These are phyloP conservation scores for Ustilago hordei DNA, from an alignment of 1,284 basidiomycete genomes.

Conservation along the genomic window DNA sequence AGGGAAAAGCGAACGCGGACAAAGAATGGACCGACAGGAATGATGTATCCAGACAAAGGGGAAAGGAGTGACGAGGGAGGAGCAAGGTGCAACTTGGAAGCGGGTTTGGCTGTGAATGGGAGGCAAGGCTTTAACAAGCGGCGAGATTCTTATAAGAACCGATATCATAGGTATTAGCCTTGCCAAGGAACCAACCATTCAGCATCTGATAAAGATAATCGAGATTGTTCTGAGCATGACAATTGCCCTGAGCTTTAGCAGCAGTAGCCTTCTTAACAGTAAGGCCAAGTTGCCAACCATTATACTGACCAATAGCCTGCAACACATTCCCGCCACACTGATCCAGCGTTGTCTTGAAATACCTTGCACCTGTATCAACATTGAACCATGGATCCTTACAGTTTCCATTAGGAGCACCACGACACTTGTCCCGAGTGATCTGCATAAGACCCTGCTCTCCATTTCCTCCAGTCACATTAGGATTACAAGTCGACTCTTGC, in stretches of 20 bases:
- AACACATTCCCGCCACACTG: slow-evolving; percentile 42
- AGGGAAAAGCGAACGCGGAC: too few species aligned
- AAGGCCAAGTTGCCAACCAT: slow-evolving; percentile 54
- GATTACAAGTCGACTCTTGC: slow-evolving; percentile 62
- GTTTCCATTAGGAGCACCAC: slow-evolving; percentile 49
- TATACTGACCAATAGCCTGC: slow-evolving; percentile 56
- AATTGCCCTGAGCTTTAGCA: slow-evolving; percentile 43
- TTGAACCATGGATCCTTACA: slow-evolving; percentile 57
- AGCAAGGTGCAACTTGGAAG: background rate
- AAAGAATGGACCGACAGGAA: too few species aligned
- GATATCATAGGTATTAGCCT: slow-evolving; percentile 33
- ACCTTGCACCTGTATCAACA: slow-evolving; percentile 55
- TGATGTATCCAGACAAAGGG: background rate
- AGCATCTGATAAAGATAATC: slow-evolving; percentile 59
- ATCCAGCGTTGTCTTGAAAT: slow-evolving; percentile 52
- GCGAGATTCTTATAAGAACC: slow-evolving; percentile 48
- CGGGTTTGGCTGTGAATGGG: background rate
- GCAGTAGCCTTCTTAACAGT: slow-evolving; percentile 47
- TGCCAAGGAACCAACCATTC: slow-evolving; percentile 61
- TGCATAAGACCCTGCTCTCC: slow-evolving; percentile 64
- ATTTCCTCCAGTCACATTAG: slow-evolving; percentile 50
- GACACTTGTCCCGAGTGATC: slow-evolving; percentile 62
- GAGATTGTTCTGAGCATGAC: slow-evolving; percentile 59
- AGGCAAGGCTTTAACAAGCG: slow-evolving; percentile 17
- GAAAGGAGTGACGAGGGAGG: background rate